phyloP scores from a whole-genome alignment of 108 stramenopile genomes.

The Conticribra weissflogii region DNA sequence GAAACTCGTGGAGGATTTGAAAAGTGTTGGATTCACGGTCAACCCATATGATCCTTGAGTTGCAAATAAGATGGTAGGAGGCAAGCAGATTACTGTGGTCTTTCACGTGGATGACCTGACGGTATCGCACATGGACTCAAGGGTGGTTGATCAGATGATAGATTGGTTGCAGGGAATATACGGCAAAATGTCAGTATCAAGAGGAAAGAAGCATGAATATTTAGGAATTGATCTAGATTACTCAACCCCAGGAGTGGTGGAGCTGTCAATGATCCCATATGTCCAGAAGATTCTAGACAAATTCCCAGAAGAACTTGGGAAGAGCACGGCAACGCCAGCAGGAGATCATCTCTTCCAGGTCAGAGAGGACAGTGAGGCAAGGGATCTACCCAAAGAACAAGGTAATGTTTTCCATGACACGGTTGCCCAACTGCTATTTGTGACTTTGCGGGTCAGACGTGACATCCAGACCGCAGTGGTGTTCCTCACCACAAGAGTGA shows the following conservation, averaged over 20 bases:
- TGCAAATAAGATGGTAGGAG: constrained; percentile 44
- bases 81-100: constrained; percentile 12
- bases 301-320: constrained; percentile 20
- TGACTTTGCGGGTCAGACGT: constrained; percentile 26
- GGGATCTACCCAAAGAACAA: constrained; percentile 6
- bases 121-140: constrained; percentile 34
- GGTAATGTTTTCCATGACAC: constrained; percentile 38
- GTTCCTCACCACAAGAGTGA: constrained; percentile 46
- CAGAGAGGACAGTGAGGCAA: constrained; percentile 4
- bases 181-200: constrained; percentile 3
- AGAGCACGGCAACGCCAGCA: constrained; percentile 22
- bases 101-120: constrained; percentile 22
- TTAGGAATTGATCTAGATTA: constrained; percentile 55
- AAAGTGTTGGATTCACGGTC: constrained; percentile 45
- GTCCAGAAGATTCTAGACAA: constrained; percentile 25
- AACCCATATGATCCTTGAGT: constrained; percentile 70
- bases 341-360: constrained; percentile 34
- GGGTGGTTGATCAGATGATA: constrained; percentile 4
- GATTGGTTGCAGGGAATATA: not conserved
- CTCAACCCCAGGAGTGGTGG: constrained; percentile 8
- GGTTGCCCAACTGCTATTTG: constrained; percentile 45
- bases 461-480: constrained; percentile 40
- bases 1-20: constrained; percentile 19
- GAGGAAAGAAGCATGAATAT: constrained; percentile 43
- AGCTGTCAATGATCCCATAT: constrained; percentile 35